Conservation (phyloP, 805 yeast species). For the Metschnikowia gelsemii region DNA sequence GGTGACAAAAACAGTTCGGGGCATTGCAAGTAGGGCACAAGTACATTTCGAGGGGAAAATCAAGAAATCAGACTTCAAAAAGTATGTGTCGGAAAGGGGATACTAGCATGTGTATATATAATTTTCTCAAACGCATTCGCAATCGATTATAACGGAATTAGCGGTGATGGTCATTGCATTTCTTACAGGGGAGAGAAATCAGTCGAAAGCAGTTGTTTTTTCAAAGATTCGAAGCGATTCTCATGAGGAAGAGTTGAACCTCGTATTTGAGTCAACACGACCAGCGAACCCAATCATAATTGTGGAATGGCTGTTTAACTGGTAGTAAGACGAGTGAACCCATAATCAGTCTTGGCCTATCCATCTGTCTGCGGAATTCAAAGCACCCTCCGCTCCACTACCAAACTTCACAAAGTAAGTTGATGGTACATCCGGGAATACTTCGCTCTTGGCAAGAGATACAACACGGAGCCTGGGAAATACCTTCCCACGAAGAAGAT, state of each 20-base stretch:
- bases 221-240: no score
- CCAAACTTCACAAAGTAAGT: constrained; percentile 24
- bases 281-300: no score
- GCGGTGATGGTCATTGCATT: no score
- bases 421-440: constrained; percentile 36
- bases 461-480: constrained; percentile 40
- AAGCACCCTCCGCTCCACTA: constrained; percentile 16
- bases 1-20: constrained; percentile 31
- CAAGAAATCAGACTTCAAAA: constrained; percentile 34
- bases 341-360: constrained; percentile 10
- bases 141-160: no score
- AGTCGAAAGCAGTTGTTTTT: no score
- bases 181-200: no score
- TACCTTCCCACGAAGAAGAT: constrained; percentile 52
- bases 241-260: no score
- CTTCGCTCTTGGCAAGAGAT: constrained; percentile 42
- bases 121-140: no score
- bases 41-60: constrained; percentile 40
- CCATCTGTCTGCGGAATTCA: constrained; percentile 19
- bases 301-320: no score
- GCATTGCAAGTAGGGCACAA: constrained; percentile 38
- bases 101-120: constrained; percentile 22
- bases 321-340: no score
- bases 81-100: constrained; percentile 33
- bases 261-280: no score